Conservation (phyloP, 2,329 filamentous ascomycete species). For the Diaporthe batatas region DNA sequence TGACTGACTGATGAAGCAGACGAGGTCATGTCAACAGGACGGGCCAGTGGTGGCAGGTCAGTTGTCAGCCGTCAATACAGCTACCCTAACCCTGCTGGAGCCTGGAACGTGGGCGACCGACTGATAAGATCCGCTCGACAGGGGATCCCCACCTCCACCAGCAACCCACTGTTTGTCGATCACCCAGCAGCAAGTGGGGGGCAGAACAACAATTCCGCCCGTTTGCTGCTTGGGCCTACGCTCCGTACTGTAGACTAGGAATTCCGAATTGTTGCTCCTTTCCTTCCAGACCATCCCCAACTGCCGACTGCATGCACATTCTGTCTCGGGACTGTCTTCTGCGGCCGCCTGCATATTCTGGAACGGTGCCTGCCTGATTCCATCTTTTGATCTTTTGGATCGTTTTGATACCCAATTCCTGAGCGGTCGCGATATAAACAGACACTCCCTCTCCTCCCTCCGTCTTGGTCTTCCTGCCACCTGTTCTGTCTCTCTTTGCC, state of each 20-base stretch:
- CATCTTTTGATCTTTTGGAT: neutral
- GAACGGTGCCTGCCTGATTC: neutral
- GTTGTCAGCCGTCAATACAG: constrained; percentile 10
- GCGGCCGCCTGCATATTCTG: neutral
- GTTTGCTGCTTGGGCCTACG: neutral
- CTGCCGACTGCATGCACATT: neutral
- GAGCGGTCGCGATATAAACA: neutral
- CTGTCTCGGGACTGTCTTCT: neutral
- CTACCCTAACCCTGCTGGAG: neutral
- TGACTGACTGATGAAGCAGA: too few relatives aligned
- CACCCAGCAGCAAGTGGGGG: neutral
- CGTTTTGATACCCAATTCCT: neutral
- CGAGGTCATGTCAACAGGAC: neutral
- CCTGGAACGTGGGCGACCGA: neutral
- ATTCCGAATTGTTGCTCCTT: too few relatives aligned
- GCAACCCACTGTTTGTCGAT: constrained; percentile 16
- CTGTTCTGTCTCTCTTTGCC: neutral
- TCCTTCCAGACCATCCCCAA: neutral
- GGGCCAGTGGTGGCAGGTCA: neutral
- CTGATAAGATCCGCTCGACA: constrained; percentile 19
- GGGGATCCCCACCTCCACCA: constrained; percentile 25
- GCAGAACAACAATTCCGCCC: constrained; percentile 11
- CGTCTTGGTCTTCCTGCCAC: neutral
- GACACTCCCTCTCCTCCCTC: too few relatives aligned
- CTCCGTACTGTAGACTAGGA: too few relatives aligned